phyloP scores from a whole-genome alignment of 768 basidiomycete species.

The Lactifluus rugatus region DNA sequence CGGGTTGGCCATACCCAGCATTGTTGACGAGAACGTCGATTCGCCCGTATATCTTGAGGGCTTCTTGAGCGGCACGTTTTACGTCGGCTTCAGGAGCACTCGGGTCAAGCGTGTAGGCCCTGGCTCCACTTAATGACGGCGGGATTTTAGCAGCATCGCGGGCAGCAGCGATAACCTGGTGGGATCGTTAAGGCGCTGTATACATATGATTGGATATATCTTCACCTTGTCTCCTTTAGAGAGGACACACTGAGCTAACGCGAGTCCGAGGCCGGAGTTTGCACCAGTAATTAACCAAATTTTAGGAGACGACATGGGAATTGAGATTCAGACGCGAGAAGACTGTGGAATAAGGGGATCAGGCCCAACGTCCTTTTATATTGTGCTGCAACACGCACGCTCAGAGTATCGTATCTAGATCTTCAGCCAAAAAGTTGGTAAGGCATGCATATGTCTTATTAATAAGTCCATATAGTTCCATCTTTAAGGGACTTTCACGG shows the following conservation, averaged over 20 bases:
- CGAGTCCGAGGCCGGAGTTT: slow-evolving; percentile 14
- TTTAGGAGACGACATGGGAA: background rate
- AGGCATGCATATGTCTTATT: no score
- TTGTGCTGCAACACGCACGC: background rate
- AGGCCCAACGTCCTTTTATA: background rate
- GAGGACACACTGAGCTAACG: background rate
- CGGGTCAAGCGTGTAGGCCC: background rate
- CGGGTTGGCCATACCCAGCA: background rate
- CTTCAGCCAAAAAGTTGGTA: no score
- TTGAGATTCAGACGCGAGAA: background rate
- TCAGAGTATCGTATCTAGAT: no score
- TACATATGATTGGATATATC: background rate
- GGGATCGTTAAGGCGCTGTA: background rate
- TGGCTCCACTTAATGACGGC: background rate
- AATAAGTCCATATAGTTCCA: no score
- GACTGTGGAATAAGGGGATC: background rate
- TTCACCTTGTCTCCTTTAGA: background rate
- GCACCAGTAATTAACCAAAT: slow-evolving; percentile 14
- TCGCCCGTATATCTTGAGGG: slow-evolving; percentile 11
- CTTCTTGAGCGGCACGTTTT: background rate
- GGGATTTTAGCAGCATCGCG: background rate
- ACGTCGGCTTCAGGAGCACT: slow-evolving; percentile 1
- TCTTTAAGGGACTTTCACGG: no score
- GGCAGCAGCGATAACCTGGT: background rate
- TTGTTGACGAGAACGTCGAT: slow-evolving; percentile 14